A percentile compares a stretch with the other conserved stretches of the same genome.
Evolutionary conservation across 345 rosid species (phyloP).

Genomic region (Microthlaspi erraticum): DNA sequence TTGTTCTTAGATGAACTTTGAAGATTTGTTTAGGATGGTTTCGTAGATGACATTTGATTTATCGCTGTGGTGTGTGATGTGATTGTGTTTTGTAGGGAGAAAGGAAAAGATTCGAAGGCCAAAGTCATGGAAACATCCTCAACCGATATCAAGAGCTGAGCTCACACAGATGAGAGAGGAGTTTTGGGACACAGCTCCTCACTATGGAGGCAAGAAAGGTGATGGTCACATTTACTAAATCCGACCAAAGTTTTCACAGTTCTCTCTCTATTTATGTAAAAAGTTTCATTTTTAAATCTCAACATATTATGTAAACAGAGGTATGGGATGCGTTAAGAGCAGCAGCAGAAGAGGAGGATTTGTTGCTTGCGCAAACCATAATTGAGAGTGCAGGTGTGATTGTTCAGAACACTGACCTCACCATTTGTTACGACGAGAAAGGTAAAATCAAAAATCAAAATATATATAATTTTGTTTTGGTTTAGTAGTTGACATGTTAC

Average conservation of each 20-base stretch:
- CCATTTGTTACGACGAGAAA: slow-evolving; percentile 86
- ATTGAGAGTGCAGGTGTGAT: slow-evolving; percentile 85
- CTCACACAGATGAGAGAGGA: slow-evolving; percentile 86
- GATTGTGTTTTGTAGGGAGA: slow-evolving; percentile 47
- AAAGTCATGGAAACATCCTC: slow-evolving; percentile 86
- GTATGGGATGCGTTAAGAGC: slow-evolving; percentile 94
- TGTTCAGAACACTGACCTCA: slow-evolving; percentile 70
- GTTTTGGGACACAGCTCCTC: slow-evolving; percentile 98
- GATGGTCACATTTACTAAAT: neutral
- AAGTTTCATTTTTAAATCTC: neutral
- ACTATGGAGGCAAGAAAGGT: slow-evolving; percentile 75
- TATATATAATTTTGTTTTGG: neutral
- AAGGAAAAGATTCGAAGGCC: slow-evolving; percentile 79
- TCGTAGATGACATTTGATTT: slow-evolving; percentile 1
- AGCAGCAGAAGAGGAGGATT: slow-evolving; percentile 72
- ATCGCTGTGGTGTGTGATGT: slow-evolving; percentile 19
- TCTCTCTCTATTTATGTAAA: neutral
- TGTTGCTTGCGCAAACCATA: slow-evolving; percentile 69
- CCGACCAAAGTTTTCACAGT: too few relatives aligned
- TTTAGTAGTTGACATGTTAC: slow-evolving; percentile 11
- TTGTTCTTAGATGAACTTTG: slow-evolving; percentile 2
- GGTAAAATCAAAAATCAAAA: slow-evolving; percentile 45
- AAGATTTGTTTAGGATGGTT: neutral
- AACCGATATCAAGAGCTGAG: slow-evolving; percentile 77
- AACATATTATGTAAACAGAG: slow-evolving; percentile 47